These are phyloP conservation scores for Labyrinthula sp. DNA, from an alignment of 352 stramenopile genomes.

Conservation along the genomic window DNA sequence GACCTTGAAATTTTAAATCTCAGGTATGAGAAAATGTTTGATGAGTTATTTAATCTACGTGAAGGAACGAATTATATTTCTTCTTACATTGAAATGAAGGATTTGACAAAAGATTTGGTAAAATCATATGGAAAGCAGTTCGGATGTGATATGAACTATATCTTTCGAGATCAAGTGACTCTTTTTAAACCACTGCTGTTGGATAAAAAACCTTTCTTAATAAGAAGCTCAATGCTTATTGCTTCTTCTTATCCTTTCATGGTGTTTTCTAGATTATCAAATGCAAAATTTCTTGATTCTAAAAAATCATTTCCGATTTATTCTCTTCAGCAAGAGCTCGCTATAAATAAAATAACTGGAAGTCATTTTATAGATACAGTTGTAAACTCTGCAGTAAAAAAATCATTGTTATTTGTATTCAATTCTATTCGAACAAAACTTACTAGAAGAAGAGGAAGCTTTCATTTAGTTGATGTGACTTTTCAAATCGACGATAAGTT, in stretches of 20 bases:
- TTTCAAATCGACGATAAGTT: constrained; percentile 27
- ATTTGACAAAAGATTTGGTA: no score
- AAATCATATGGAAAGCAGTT: no score
- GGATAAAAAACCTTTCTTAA: constrained; percentile 24
- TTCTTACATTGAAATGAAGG: no score
- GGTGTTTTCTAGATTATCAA: constrained; percentile 24
- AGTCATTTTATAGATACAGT: constrained; percentile 27
- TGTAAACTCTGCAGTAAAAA: constrained; percentile 21
- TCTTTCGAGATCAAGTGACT: constrained; percentile 5
- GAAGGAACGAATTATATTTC: constrained; percentile 22
- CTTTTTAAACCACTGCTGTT: constrained; percentile 12
- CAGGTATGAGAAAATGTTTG: constrained; percentile 7
- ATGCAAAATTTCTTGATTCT: constrained; percentile 8
- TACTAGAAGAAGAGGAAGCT: constrained; percentile 3
- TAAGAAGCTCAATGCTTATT: constrained; percentile 21
- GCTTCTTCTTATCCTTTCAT: constrained; percentile 19
- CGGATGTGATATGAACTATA: constrained; percentile 22
- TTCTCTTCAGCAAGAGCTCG: constrained; percentile 14
- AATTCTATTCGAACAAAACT: constrained; percentile 20
- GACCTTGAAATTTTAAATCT: constrained; percentile 8
- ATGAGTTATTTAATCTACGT: background rate
- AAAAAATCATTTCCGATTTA: constrained; percentile 1
- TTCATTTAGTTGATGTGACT: constrained; percentile 17
- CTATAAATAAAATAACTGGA: constrained; percentile 17
- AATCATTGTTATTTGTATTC: constrained; percentile 22